phyloP scores from a whole-genome alignment of 129 eudicot genomes.

The Helianthus annuus region HanXRQr2.0-SUNRISE NC_035437.2:174150482-174150981 shows the following conservation, averaged over 20 bases:
- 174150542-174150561: slow-evolving; percentile 34
- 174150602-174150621: not conserved
- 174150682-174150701: not conserved
- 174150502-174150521: slow-evolving; percentile 27
- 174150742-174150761: too few relatives aligned
- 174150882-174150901: too few relatives aligned
- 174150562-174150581: slow-evolving; percentile 16
- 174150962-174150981: too few relatives aligned
- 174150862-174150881: too few relatives aligned
- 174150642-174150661: slow-evolving; percentile 19
- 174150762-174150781: too few relatives aligned
- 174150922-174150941: too few relatives aligned
- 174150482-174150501: slow-evolving; percentile 34
- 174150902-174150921: too few relatives aligned
- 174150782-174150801: too few relatives aligned
- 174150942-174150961: too few relatives aligned
- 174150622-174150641: not conserved
- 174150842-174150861: too few relatives aligned
- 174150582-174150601: slow-evolving; percentile 12
- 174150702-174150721: not conserved
- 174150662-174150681: not conserved
- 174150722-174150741: not conserved
- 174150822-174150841: too few relatives aligned
- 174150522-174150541: slow-evolving; percentile 33
- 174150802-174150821: too few relatives aligned